phyloP scores from a whole-genome alignment of 2,329 filamentous ascomycete genomes.

The Alternaria ethzedia region DNA sequence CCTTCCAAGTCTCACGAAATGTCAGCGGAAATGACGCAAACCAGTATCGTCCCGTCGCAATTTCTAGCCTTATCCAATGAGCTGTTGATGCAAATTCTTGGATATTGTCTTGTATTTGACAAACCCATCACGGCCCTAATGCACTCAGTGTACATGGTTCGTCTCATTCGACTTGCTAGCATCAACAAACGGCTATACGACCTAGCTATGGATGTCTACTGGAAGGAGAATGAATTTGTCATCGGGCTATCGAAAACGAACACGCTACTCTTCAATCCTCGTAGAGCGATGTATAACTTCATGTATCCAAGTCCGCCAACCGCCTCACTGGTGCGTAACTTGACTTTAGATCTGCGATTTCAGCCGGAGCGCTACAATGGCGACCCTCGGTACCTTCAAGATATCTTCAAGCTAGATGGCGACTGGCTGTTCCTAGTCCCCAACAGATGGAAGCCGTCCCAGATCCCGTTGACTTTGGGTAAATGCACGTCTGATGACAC shows the following conservation, averaged over 20 bases:
- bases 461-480: not conserved
- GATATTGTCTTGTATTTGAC: not conserved
- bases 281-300: not conserved
- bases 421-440: not conserved
- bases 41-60: not conserved
- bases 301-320: not conserved
- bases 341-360: not conserved
- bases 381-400: not conserved
- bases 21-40: not conserved
- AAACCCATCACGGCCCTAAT: not conserved
- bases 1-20: not conserved
- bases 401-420: not conserved
- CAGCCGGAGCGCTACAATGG: not conserved
- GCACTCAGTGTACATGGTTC: not conserved
- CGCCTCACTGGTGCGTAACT: not conserved
- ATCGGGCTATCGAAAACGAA: not conserved
- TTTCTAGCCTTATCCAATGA: not conserved
- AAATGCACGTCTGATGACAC: not conserved
- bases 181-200: not conserved
- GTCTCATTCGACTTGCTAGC: not conserved
- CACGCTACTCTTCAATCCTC: not conserved
- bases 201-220: not conserved
- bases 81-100: not conserved
- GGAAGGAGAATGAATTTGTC: not conserved
- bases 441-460: not conserved